Conservation (phyloP, 164 flowering plant species). For the Stephania japonica region DNA sequence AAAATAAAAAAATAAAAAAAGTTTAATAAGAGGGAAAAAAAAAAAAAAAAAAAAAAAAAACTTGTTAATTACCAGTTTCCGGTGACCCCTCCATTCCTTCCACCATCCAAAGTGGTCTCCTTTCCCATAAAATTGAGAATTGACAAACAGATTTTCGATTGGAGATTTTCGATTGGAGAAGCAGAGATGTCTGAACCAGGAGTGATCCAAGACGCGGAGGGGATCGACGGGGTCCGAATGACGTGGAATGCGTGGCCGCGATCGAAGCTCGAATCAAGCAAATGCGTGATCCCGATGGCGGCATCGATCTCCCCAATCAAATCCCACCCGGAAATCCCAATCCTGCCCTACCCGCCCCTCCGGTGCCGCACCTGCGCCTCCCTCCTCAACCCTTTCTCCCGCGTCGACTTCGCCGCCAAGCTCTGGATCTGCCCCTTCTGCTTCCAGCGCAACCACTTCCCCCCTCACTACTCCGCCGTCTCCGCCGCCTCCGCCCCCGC, state of each 20-base stretch:
- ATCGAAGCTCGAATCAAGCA: conserved; percentile 81
- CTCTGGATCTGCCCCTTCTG: conserved; percentile 98
- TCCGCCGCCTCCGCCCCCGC: conserved; percentile 74
- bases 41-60: not conserved
- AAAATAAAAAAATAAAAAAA: not conserved
- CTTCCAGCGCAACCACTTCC: conserved; percentile 79
- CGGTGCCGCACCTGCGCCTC: conserved; percentile 74
- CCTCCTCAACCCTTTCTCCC: conserved; percentile 52
- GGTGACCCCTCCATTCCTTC: not conserved
- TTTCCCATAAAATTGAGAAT: too few species aligned
- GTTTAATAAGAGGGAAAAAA: not conserved
- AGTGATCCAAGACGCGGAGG: conserved; percentile 56
- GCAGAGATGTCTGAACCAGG: conserved; percentile 54
- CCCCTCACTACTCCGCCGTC: conserved; percentile 59
- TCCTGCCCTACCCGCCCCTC: conserved; percentile 76
- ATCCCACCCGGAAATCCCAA: conserved; percentile 52
- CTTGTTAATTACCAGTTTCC: not conserved
- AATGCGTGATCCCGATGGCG: conserved; percentile 94
- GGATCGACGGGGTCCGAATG: conserved; percentile 88
- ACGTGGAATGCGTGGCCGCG: conserved; percentile 93
- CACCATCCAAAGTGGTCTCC: not conserved
- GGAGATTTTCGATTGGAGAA: too few species aligned
- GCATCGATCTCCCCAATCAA: conserved; percentile 79
- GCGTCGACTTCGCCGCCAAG: conserved; percentile 73
- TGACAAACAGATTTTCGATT: too few species aligned